phyloP scores from a whole-genome alignment of 2,329 filamentous ascomycete genomes.

The Calonectria montana region DNA sequence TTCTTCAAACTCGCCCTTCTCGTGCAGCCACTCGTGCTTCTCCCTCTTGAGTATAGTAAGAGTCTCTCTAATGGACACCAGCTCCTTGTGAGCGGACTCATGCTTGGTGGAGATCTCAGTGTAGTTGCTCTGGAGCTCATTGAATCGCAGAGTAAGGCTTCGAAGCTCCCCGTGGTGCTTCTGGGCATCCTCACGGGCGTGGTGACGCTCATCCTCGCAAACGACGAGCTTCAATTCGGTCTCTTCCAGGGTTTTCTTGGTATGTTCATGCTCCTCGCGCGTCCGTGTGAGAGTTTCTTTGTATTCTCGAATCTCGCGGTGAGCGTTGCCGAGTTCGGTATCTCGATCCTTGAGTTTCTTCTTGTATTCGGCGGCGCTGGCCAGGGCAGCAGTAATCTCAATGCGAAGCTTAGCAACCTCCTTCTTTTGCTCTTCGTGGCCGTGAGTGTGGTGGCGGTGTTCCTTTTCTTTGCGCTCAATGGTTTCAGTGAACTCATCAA shows the following conservation, averaged over 20 bases:
- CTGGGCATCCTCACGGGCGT: not conserved
- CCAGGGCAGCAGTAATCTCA: not conserved
- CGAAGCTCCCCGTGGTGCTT: not conserved
- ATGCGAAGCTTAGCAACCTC: not conserved
- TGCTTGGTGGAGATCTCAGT: not conserved
- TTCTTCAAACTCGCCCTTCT: not conserved
- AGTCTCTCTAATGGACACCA: not conserved
- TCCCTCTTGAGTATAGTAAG: not conserved
- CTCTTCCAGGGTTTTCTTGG: not conserved
- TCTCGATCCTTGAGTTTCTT: not conserved
- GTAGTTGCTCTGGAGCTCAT: not conserved
- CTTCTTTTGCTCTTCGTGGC: not conserved
- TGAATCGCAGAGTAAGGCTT: not conserved
- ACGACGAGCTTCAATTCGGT: not conserved
- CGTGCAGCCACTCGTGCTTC: constrained; percentile 8
- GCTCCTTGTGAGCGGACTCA: not conserved
- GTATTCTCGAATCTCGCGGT: not conserved
- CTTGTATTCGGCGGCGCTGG: constrained; percentile 1
- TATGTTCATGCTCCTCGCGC: not conserved
- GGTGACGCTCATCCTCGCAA: not conserved
- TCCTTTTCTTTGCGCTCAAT: not conserved
- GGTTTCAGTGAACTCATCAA: not conserved
- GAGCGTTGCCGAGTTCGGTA: not conserved
- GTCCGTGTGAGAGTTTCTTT: not conserved
- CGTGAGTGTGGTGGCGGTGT: not conserved